Evolutionary conservation across 441 rosid species (phyloP).

Genomic region (Omphalea diandra): DNA sequence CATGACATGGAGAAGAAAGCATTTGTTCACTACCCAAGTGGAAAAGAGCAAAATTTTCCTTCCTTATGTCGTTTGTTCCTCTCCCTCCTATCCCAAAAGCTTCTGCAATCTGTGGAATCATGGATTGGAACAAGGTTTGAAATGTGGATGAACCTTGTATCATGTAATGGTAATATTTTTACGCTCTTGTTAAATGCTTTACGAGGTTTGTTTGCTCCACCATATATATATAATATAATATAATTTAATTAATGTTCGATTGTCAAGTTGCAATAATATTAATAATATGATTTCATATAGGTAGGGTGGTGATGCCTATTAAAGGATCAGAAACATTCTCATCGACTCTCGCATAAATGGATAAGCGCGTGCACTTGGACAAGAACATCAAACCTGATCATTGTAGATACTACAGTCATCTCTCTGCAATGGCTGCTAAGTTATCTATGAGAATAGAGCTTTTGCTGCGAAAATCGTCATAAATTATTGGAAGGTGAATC

Average conservation of each 20-base stretch:
- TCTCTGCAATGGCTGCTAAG: slow-evolving; percentile 66
- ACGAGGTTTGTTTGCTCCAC: slow-evolving; percentile 39
- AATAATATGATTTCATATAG: slow-evolving; percentile 24
- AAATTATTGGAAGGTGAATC: slow-evolving; percentile 63
- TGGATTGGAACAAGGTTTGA: slow-evolving; percentile 43
- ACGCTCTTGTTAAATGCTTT: slow-evolving; percentile 32
- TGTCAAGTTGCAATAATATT: no score
- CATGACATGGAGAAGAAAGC: slow-evolving; percentile 17
- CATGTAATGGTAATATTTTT: slow-evolving; percentile 33
- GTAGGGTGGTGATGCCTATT: slow-evolving; percentile 45
- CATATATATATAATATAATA: neutral
- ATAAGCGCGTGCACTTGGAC: slow-evolving; percentile 46
- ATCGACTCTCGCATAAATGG: slow-evolving; percentile 51
- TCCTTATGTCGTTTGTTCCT: slow-evolving; percentile 3
- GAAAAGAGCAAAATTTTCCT: slow-evolving; percentile 14
- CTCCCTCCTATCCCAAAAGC: slow-evolving; percentile 36
- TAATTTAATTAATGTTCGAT: no score
- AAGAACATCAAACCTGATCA: slow-evolving; percentile 37
- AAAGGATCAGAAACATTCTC: slow-evolving; percentile 37
- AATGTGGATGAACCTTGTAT: slow-evolving; percentile 45
- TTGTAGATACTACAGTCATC: slow-evolving; percentile 39
- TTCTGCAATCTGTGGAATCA: slow-evolving; percentile 32
- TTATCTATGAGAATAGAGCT: slow-evolving; percentile 61
- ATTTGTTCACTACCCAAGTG: slow-evolving; percentile 5
- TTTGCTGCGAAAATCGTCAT: slow-evolving; percentile 38